These are phyloP conservation scores for Hypoxylon rubiginosum DNA, from an alignment of 2,329 filamentous ascomycete species.

Conservation along the genomic window DNA sequence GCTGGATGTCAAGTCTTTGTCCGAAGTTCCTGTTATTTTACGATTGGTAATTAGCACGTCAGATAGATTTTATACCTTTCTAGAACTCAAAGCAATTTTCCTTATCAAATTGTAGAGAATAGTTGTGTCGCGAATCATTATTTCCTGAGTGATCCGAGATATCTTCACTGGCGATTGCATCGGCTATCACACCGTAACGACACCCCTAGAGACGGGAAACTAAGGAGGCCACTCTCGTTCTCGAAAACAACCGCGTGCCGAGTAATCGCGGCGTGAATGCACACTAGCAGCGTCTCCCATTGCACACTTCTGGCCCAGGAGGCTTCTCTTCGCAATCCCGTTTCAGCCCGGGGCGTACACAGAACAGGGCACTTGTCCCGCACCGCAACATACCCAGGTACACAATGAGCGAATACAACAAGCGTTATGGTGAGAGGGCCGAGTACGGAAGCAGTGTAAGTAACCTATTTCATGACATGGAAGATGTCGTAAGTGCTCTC, in stretches of 20 bases:
- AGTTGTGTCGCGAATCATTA: neutral
- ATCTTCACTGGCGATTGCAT: neutral
- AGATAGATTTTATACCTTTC: neutral
- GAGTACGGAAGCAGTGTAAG: no score
- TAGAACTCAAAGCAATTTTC: constrained; percentile 3
- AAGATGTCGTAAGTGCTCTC: neutral
- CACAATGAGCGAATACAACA: neutral
- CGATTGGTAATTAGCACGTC: constrained; percentile 12
- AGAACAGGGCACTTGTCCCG: neutral
- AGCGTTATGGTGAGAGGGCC: neutral
- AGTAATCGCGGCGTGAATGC: neutral
- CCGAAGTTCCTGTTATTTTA: constrained; percentile 34
- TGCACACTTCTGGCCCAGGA: neutral
- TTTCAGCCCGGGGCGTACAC: neutral
- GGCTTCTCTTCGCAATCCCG: neutral
- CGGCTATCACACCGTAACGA: neutral
- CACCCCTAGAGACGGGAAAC: neutral
- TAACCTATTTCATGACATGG: neutral
- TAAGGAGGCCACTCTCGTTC: neutral
- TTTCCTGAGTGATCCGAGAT: constrained; percentile 1
- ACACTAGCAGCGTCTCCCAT: neutral
- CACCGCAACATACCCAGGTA: neutral
- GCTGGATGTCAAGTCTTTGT: constrained; percentile 37
- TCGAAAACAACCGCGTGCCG: neutral
- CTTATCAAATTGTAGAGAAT: constrained; percentile 12